These are phyloP conservation scores for Yarrowia osloensis DNA, from an alignment of 805 yeast genomes.

Conservation along the genomic window DNA sequence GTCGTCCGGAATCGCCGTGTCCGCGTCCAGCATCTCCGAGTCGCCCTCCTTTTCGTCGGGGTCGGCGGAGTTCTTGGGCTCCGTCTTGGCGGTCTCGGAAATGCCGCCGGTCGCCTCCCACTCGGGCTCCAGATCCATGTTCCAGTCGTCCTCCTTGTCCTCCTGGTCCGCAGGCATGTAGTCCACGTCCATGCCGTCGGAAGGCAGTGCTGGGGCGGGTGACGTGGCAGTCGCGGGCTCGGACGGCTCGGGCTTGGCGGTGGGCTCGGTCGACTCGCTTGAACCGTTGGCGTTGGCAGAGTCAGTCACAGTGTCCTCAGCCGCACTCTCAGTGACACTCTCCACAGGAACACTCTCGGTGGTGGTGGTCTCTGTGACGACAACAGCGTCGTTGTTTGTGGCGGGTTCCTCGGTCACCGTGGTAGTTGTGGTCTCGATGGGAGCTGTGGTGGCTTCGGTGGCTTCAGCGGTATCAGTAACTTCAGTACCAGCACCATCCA, in stretches of 20 bases:
- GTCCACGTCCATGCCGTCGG: slow-evolving; percentile 5
- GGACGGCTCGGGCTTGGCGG: background rate
- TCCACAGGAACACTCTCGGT: background rate
- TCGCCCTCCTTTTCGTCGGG: slow-evolving; percentile 31
- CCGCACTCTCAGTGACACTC: background rate
- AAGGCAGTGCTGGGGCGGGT: background rate
- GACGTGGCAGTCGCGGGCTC: background rate
- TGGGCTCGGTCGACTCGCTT: background rate
- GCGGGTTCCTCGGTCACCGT: background rate
- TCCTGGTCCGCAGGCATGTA: slow-evolving; percentile 22
- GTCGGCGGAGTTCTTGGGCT: background rate
- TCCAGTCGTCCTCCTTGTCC: slow-evolving; percentile 28
- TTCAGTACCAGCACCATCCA: background rate
- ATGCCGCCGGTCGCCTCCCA: slow-evolving; percentile 1
- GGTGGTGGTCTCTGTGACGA: background rate
- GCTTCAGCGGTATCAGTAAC: background rate
- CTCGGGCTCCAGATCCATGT: slow-evolving; percentile 28
- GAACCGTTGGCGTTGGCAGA: background rate
- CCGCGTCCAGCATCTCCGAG: slow-evolving; percentile 37
- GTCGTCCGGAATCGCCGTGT: slow-evolving; percentile 33
- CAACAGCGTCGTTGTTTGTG: background rate
- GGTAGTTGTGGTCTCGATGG: background rate
- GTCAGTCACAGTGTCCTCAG: background rate
- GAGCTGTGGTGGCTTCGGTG: background rate
- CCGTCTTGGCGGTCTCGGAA: slow-evolving; percentile 10